Conservation (phyloP, 129 eudicot species). For the Heracleum sosnowskyi region DNA sequence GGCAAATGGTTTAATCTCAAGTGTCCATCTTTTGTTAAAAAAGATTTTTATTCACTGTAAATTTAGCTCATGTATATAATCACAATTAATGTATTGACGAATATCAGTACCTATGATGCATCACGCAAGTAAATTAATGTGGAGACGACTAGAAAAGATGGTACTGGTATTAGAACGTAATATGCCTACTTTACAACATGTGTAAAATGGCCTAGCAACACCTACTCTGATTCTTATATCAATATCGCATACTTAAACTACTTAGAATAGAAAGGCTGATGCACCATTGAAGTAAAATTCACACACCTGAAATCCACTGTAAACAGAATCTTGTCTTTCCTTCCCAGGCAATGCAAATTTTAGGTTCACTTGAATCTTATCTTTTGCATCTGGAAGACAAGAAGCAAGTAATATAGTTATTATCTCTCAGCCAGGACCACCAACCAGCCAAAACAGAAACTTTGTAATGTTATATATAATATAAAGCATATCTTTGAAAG, state of each 20-base stretch:
- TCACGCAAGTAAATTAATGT: neutral
- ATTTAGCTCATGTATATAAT: neutral
- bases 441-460: neutral
- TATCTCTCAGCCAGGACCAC: conserved; percentile 4
- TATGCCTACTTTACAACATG: neutral
- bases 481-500: neutral
- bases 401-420: neutral
- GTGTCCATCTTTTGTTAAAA: neutral
- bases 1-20: neutral
- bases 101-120: neutral
- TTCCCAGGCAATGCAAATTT: conserved; percentile 98
- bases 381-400: conserved; percentile 49
- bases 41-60: neutral
- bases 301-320: conserved; percentile 90
- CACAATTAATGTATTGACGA: neutral
- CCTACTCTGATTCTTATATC: neutral
- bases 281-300: conserved; percentile 6
- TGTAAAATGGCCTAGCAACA: neutral
- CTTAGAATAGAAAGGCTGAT: neutral
- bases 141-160: neutral
- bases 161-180: neutral
- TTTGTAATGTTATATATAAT: neutral
- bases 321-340: conserved; percentile 98
- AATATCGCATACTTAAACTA: neutral
- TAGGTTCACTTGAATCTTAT: conserved; percentile 53